phyloP scores from a whole-genome alignment of 192 early-diverging fungal genomes.

The Umbelopsis ramanniana region DNA sequence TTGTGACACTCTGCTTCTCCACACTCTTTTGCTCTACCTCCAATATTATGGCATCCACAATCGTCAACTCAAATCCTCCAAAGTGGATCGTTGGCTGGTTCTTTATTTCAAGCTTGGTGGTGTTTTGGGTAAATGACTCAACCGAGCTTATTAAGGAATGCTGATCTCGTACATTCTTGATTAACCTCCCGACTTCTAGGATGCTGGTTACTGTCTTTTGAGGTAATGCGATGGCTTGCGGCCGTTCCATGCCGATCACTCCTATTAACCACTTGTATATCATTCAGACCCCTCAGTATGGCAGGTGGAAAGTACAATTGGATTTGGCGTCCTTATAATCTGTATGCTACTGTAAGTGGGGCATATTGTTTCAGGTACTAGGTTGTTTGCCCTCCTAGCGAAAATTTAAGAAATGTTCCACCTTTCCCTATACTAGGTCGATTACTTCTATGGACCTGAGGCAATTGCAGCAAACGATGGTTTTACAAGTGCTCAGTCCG shows the following conservation, averaged over 20 bases:
- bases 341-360: constrained; percentile 37
- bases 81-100: constrained; percentile 36
- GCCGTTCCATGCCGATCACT: background rate
- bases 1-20: background rate
- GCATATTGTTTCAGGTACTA: background rate
- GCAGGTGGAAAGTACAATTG: constrained; percentile 31
- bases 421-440: constrained; percentile 25
- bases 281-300: constrained; percentile 36
- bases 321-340: constrained; percentile 40
- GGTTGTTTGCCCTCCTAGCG: too few species aligned
- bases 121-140: constrained; percentile 31
- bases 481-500: constrained; percentile 40
- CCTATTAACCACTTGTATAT: background rate
- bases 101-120: constrained; percentile 27
- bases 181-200: constrained; percentile 24
- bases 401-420: background rate
- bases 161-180: background rate
- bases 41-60: background rate
- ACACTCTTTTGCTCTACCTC: background rate
- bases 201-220: constrained; percentile 37
- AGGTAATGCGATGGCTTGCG: constrained; percentile 16
- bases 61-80: background rate
- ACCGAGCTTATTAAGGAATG: background rate
- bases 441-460: constrained; percentile 37
- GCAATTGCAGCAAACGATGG: constrained; percentile 37